phyloP scores from a whole-genome alignment of 352 stramenopile genomes.

The Salisapilia sapeloensis region DNA sequence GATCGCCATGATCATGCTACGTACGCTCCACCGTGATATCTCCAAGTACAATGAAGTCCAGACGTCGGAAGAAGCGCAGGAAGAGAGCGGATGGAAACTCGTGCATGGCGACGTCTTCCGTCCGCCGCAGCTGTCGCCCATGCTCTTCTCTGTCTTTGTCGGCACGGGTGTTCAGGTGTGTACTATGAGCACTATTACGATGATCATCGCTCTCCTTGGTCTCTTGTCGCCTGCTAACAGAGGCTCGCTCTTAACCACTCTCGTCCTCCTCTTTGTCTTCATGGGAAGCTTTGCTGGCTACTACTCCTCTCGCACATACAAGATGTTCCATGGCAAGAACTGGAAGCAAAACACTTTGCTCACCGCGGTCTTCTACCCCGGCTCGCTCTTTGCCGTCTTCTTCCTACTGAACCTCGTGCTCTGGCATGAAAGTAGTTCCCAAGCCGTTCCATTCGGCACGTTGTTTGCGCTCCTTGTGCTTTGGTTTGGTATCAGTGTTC shows the following conservation, averaged over 20 bases:
- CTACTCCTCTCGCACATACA: conserved; percentile 93
- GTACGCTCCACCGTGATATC: conserved; percentile 98
- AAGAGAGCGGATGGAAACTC: conserved; percentile 95
- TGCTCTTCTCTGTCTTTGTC: conserved; percentile 92
- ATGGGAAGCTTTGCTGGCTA: conserved; percentile 96
- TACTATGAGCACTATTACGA: conserved; percentile 87
- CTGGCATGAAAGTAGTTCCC: conserved; percentile 70
- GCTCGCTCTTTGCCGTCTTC: conserved; percentile 88
- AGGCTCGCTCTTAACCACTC: conserved; percentile 89
- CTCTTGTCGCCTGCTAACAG: conserved; percentile 95
- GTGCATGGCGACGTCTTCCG: conserved; percentile 98
- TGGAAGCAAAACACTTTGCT: conserved; percentile 96
- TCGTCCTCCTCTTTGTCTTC: conserved; percentile 97
- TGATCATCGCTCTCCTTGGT: conserved; percentile 89
- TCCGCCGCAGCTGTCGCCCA: conserved; percentile 83
- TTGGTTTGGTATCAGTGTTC: conserved; percentile 96
- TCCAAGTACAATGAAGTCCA: conserved; percentile 92
- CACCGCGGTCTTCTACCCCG: conserved; percentile 91
- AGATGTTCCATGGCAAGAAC: conserved; percentile 95
- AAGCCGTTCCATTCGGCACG: conserved; percentile 92
- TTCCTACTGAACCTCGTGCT: conserved; percentile 95
- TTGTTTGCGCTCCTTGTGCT: conserved; percentile 93
- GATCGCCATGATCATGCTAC: conserved; percentile 99
- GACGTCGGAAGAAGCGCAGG: conserved; percentile 87
- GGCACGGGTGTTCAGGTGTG: conserved; percentile 95